Conservation (phyloP, 2,329 filamentous ascomycete genomes). For the Ophiobolus disseminans region DNA sequence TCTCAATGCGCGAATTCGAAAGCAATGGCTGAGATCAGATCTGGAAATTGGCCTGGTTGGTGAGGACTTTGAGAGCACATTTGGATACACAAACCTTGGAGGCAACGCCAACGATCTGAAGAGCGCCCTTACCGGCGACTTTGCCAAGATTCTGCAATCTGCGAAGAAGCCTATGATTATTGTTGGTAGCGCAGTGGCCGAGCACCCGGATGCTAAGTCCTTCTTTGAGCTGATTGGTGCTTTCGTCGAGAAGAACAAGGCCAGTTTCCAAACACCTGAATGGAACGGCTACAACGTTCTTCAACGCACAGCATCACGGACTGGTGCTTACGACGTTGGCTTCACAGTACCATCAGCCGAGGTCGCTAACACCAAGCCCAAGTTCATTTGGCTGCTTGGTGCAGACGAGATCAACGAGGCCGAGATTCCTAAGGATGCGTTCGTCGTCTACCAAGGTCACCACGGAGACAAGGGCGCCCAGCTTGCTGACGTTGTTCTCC, state of each 20-base stretch:
- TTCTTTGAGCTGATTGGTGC: conserved; percentile 89
- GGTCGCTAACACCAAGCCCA: conserved; percentile 84
- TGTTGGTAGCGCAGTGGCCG: conserved; percentile 87
- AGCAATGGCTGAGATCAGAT: conserved; percentile 96
- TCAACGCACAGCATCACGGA: conserved; percentile 89
- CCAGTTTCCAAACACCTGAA: conserved; percentile 84
- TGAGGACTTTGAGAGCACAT: conserved; percentile 90
- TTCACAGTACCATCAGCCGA: conserved; percentile 85
- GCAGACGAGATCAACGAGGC: conserved; percentile 87
- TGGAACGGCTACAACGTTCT: conserved; percentile 99
- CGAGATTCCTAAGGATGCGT: conserved; percentile 94
- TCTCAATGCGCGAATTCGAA: conserved; percentile 94
- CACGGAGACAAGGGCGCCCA: conserved; percentile 94
- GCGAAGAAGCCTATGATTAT: conserved; percentile 97
- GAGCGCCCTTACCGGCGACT: conserved; percentile 81
- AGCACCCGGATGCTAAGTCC: conserved; percentile 88
- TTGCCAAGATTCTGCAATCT: conserved; percentile 87
- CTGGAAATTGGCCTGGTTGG: conserved; percentile 92
- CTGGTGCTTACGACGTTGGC: conserved; percentile 93
- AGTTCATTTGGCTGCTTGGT: conserved; percentile 95
- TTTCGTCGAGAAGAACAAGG: conserved; percentile 92
- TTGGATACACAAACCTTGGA: conserved; percentile 92
- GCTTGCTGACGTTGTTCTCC: conserved; percentile 91
- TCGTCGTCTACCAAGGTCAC: conserved; percentile 97
- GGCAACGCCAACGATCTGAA: conserved; percentile 80